Evolutionary conservation across 2,329 filamentous ascomycete species (phyloP), one percentile per base, ranked within the genome.

Genomic region (Metarhizium brunneum): DNA sequence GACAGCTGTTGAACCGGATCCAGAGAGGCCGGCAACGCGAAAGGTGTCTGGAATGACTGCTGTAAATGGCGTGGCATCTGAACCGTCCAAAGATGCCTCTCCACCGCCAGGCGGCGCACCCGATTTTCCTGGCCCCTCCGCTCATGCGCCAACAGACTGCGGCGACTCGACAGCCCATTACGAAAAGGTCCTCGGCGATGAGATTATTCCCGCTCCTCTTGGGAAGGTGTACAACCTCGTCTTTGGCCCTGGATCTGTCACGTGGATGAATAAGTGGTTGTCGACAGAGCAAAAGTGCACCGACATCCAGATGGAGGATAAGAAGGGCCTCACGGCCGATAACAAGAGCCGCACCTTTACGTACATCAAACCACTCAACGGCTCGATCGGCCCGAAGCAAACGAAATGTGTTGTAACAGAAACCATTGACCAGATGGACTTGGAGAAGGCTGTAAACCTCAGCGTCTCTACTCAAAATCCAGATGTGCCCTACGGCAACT

Each of bases 361-460:
- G 1, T 99, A 96, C 68, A 95, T 95, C 72, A 97, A 96, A 69
- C 94, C 94, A 2, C 75, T 99, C 2, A 81, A 85, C 63, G 88
- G 79, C 2, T 79, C 89, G 1, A 92, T 99, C 61, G 94, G 94
- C 0, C 94, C 94, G 0, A 94, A 82, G 68, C 90, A 96, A 73
- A 99, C 94, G 13, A 96, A 95, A 67, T 99, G 94, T 69, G 87
- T 95, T 57, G 91, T 90, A 52, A 87, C 84, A 1, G 91, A 96
- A 71, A 87, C 80, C 4, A 67, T 99, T n/a, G 92, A 97, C 58
- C 78, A 81, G 49, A 77, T 95, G 35, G 92, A 99, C 67, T 77
- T 95, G 16, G 92, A 97, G 55, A 95, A 92, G 68, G 83, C 88
- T 2, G 83, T 96, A 56, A 88, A 87, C 53, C 78, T 99, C n/a